A percentile compares a stretch with the other conserved stretches of the same genome.
These are phyloP conservation scores for Penicillium sp. DNA, from an alignment of 2,329 filamentous ascomycete genomes.

Conservation along the genomic window DNA sequence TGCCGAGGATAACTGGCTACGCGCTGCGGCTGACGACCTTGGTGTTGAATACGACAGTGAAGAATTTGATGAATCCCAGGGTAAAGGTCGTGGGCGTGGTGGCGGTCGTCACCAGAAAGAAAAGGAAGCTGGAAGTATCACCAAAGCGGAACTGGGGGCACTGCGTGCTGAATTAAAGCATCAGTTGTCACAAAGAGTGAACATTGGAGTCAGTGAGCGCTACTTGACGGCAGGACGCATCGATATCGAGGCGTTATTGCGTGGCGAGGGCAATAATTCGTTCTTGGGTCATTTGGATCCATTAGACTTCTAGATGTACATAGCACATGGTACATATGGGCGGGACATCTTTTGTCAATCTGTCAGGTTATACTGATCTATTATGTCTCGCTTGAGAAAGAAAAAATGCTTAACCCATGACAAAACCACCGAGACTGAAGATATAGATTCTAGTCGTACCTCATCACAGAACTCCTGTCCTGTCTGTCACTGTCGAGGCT, in stretches of 20 bases:
- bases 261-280: constrained; percentile 57
- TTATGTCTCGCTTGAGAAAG: no score
- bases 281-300: constrained; percentile 56
- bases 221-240: constrained; percentile 80
- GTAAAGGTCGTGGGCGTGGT: constrained; percentile 66
- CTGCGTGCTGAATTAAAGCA: constrained; percentile 67
- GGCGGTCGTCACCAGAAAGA: constrained; percentile 69
- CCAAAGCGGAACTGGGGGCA: constrained; percentile 66
- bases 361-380: no score
- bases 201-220: constrained; percentile 78
- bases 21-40: constrained; percentile 78
- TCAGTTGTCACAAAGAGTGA: constrained; percentile 67
- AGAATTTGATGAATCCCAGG: constrained; percentile 64
- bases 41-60: constrained; percentile 92
- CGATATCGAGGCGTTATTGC: constrained; percentile 69
- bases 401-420: no score
- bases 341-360: no score
- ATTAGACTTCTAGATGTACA: constrained; percentile 31
- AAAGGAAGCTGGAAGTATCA: constrained; percentile 59
- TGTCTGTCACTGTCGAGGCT: no score
- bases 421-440: no score
- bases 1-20: constrained; percentile 78
- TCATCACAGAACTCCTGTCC: no score
- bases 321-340: no score
- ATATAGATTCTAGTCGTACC: no score